Evolutionary conservation across 1,284 basidiomycete species (phyloP), one percentile per base, ranked within the genome.

Genomic region (Boletus semigastroideus): DNA sequence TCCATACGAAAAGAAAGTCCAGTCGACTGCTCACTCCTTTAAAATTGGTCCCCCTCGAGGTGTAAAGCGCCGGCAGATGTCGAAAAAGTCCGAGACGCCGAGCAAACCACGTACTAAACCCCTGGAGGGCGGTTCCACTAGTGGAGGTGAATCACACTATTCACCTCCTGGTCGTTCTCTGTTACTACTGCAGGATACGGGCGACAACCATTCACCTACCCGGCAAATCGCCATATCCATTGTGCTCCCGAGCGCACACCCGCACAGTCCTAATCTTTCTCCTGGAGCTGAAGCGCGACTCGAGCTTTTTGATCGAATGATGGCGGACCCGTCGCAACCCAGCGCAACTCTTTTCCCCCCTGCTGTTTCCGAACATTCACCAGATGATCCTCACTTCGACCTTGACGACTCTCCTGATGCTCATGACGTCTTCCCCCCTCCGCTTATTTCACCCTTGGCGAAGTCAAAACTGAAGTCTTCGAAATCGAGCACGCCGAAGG

Each of bases 11-110:
- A 34, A 52, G 11, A 49, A 51, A 20, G 46, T 22, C 9, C 47
- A 49, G 25, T 8, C 34, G 5, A 9, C 25, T 3, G n/a, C 25
- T 20, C 2, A 11, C 4, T 41, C 42, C n/a, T 33, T 58, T 9
- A 63, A 69, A 28, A 8, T 67, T 8, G 66, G 68, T 1, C 69
- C 68, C 27, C 65, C 66, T 27, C 59, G 58, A 33, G 61, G 65
- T 17, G 42, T 38, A 17, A 66, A 59, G 33, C 65, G 56, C 31
- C 34, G 19, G 11, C 16, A 39, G n/a, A 42, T 0, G 31, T 22
- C 22, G 45, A 55, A 4, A 19, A n/a, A 33, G n/a, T 22, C 52
- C 2, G 33, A 19, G 1, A 13, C 22, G 2, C 0, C 37, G 1
- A 17, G 27, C 4, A 53, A 49, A 27, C 16, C 51, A 4, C 37